These are phyloP conservation scores for Sphaceloma murrayae DNA, from an alignment of 2,329 filamentous ascomycete species.

Conservation along the genomic window DNA sequence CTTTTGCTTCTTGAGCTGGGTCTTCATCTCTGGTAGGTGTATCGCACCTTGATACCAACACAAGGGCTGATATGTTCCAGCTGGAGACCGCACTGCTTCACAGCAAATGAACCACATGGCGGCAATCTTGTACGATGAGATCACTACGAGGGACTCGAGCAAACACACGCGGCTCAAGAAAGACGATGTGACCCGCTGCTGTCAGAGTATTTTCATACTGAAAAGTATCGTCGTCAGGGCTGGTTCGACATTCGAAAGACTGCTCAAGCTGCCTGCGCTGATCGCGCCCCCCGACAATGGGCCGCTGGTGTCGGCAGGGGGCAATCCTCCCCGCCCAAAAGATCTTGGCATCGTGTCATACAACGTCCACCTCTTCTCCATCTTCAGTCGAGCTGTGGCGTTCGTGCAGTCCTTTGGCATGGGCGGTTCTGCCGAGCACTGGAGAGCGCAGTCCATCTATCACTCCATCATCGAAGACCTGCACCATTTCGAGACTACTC, in stretches of 20 bases:
- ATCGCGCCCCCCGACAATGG: neutral
- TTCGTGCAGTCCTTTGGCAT: slow-evolving; percentile 8
- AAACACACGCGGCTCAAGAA: neutral
- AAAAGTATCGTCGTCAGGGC: slow-evolving; percentile 9
- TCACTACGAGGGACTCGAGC: neutral
- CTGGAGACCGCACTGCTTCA: slow-evolving; percentile 5
- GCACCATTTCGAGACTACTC: slow-evolving; percentile 8
- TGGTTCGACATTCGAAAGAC: neutral
- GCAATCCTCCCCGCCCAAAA: neutral
- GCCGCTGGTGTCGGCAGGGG: neutral
- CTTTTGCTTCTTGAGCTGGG: neutral
- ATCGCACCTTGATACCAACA: neutral
- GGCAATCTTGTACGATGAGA: slow-evolving; percentile 2
- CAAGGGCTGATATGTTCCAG: neutral
- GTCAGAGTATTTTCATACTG: slow-evolving; percentile 14
- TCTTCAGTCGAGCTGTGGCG: slow-evolving; percentile 5
- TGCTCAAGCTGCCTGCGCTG: neutral
- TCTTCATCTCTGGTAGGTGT: slow-evolving; percentile 4
- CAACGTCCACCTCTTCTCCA: slow-evolving; percentile 5
- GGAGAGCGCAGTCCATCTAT: slow-evolving; percentile 8
- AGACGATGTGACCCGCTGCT: slow-evolving; percentile 7
- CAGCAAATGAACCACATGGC: neutral
- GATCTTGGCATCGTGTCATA: slow-evolving; percentile 9
- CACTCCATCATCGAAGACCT: slow-evolving; percentile 14
- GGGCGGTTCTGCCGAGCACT: neutral